Conservation (phyloP, 768 basidiomycete species). For the Pleurotus sapidus region DNA sequence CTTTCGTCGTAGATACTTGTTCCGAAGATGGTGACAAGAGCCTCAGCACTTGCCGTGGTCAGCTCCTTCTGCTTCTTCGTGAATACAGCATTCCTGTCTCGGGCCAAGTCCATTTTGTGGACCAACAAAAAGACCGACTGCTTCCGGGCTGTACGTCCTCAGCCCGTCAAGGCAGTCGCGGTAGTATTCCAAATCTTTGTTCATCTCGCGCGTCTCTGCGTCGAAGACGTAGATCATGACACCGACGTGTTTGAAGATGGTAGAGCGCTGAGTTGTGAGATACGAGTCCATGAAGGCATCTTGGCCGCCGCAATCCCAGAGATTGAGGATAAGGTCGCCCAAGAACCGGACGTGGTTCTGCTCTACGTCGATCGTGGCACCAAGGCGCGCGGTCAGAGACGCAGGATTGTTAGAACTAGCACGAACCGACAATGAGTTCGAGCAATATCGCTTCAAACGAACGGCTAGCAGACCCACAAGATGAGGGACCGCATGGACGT, state of each 20-base stretch:
- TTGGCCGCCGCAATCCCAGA: constrained; percentile 99
- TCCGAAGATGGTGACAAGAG: constrained; percentile 71
- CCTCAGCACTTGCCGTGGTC: constrained; percentile 61
- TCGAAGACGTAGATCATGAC: constrained; percentile 99
- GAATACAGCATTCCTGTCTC: constrained; percentile 56
- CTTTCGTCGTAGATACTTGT: constrained; percentile 98
- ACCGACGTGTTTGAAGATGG: constrained; percentile 94
- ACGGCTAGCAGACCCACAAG: constrained; percentile 60
- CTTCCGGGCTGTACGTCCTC: constrained; percentile 73
- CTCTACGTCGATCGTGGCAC: constrained; percentile 97
- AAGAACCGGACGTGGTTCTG: constrained; percentile 97
- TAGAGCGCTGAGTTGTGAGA: constrained; percentile 86
- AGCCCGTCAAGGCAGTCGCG: constrained; percentile 87
- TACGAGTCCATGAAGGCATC: constrained; percentile 98
- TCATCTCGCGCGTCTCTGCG: constrained; percentile 81
- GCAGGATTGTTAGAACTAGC: constrained; percentile 91
- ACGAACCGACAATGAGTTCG: not conserved
- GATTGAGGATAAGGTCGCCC: constrained; percentile 91
- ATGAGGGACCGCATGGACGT: constrained; percentile 99
- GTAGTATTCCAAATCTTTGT: constrained; percentile 89
- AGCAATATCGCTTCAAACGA: constrained; percentile 1
- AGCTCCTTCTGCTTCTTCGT: constrained; percentile 75
- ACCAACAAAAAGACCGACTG: constrained; percentile 86
- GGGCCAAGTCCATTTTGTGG: constrained; percentile 97
- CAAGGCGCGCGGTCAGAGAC: constrained; percentile 84